A percentile compares a stretch with the other conserved stretches of the same genome.
Evolutionary conservation across 805 yeast species (phyloP).

Genomic region (Cyberlindnera nakhonratchasimensis): DNA sequence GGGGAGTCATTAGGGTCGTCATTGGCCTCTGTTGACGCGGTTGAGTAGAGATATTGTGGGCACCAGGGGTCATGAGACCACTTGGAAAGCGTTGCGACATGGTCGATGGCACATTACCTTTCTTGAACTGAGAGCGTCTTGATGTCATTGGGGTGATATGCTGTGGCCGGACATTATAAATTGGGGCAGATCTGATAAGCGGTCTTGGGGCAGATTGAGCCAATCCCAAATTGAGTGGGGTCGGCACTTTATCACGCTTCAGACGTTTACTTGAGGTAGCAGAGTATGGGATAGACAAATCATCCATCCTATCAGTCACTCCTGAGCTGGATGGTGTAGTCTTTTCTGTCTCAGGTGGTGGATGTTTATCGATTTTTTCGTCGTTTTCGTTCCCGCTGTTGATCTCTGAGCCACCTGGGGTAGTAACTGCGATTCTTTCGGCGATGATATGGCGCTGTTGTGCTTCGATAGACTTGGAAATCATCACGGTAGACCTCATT

Average conservation of each 20-base stretch:
- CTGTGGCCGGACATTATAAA: conserved; percentile 19
- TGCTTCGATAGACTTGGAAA: conserved; percentile 27
- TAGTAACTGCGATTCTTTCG: conserved; percentile 19
- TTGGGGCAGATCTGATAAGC: conserved; percentile 33
- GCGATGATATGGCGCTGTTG: conserved; percentile 30
- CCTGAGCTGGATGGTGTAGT: conserved; percentile 14
- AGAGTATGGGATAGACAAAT: conserved; percentile 22
- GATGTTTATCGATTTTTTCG: no score
- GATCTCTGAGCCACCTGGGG: conserved; percentile 8
- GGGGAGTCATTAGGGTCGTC: conserved; percentile 17
- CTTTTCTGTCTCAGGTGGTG: not conserved
- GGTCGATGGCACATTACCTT: conserved; percentile 1
- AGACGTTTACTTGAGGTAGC: conserved; percentile 23
- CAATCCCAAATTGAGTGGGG: conserved; percentile 27
- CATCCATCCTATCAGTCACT: conserved; percentile 18
- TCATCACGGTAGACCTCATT: conserved; percentile 27
- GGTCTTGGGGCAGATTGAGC: conserved; percentile 23
- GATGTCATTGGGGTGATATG: conserved; percentile 19
- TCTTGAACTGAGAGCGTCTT: conserved; percentile 15
- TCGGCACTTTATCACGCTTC: conserved; percentile 30
- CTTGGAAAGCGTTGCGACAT: conserved; percentile 1
- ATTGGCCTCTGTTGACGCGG: conserved; percentile 18
- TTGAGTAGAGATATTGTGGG: conserved; percentile 5
- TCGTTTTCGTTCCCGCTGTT: not conserved
- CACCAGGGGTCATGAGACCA: conserved; percentile 3